phyloP scores from a whole-genome alignment of 495 filamentous ascomycete species.

The Hypoxylon trugodes region DNA sequence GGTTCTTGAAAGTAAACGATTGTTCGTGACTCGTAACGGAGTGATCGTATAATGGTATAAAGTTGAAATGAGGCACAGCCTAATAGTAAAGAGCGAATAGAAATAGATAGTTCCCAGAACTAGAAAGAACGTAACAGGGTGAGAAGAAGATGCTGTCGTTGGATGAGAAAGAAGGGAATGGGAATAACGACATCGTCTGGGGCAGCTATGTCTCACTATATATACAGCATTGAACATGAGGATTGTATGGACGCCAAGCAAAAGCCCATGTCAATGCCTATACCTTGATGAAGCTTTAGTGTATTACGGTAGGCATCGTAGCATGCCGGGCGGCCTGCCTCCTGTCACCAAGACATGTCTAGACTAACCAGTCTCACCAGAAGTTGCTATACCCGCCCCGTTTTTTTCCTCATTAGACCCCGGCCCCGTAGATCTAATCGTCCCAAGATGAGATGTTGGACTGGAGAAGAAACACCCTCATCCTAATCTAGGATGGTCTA shows the following conservation, averaged over 20 bases:
- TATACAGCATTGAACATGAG: conserved; percentile 29
- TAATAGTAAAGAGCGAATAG: conserved; percentile 39
- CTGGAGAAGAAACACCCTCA: conserved; percentile 23
- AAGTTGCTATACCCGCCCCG: conserved; percentile 26
- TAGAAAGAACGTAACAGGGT: conserved; percentile 48
- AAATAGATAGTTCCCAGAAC: conserved; percentile 62
- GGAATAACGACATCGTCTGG: conserved; percentile 1
- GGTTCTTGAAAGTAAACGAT: conserved; percentile 44
- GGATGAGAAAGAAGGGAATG: conserved; percentile 40
- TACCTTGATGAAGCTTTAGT: conserved; percentile 29
- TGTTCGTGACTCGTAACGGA: conserved; percentile 35
- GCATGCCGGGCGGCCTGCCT: conserved; percentile 22
- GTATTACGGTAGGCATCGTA: no score
- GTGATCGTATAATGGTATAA: conserved; percentile 36
- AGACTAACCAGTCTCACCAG: conserved; percentile 33
- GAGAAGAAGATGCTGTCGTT: conserved; percentile 43
- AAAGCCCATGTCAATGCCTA: conserved; percentile 4
- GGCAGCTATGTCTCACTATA: conserved; percentile 27
- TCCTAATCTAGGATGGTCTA: conserved; percentile 24
- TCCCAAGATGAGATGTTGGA: conserved; percentile 41
- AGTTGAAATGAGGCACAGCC: conserved; percentile 50
- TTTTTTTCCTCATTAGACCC: conserved; percentile 28
- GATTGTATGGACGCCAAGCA: conserved; percentile 25
- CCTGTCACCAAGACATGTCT: conserved; percentile 30
- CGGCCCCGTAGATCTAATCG: conserved; percentile 41